Base-by-base conservation (phyloP, 2,329 filamentous ascomycete genomes). In the Beauveria sp. region DNA sequence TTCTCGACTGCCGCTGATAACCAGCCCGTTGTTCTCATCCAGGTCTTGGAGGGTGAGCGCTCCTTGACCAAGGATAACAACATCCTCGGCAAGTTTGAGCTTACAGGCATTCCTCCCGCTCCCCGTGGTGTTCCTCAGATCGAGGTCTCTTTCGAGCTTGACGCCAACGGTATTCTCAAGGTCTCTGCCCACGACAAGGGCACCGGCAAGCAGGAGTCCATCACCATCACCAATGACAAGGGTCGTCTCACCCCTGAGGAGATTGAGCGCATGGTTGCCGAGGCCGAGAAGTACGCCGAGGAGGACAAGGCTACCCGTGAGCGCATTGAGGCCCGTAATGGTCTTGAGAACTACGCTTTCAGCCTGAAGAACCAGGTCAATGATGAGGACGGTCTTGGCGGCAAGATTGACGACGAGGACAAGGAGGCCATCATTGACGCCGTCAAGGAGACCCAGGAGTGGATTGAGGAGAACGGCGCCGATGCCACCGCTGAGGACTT, bases 151-250 rank as follows among this genome's bases (percentile, higher is more conserved):
- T 99, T 99, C 77, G 91, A 97, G 78, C 88, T 99, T 63, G 93
- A 99, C 72, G 93, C 92, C 82, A 98, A 99, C 80, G 93, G 95
- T 83, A 97, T 99, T 71, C 87, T 99, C 68, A 93, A 96, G 84
- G 95, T 99, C 66, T 91, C 90, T 67, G 95, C 95, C 68, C 88
- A 90, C 72, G 95, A 99, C 80, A 98, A 98, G 89, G 95, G 93
- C 75, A 97, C 93, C 71, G 95, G 95, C 78, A 97, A 98, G 86
- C 87, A 85, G 66, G 92, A 99, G 84, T 92, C 89, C 66, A 98
- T 99, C 77, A 98, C 95, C 70, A 99, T 99, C 76, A 98, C 90
- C 81, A 98, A 99, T 82, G 95, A 99, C 82, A 98, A 98, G 88
- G 95, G 95, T 69, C 93, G 95, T 76, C 88, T 99, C 58, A 92